Conservation (phyloP, 1,139 yeast species). For the Tardiomyces digboiensis region DNA sequence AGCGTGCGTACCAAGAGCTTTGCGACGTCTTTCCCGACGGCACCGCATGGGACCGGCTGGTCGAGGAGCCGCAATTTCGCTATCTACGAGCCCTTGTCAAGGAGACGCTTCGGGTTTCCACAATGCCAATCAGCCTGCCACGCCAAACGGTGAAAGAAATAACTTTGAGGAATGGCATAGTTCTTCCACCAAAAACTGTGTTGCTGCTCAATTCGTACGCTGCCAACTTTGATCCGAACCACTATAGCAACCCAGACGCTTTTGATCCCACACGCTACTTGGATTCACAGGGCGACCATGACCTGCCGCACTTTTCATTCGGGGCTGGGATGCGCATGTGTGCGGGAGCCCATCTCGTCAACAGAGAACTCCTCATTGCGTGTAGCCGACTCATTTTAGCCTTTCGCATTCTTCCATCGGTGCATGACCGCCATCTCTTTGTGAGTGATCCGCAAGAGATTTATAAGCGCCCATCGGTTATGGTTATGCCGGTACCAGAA, state of each 20-base stretch:
- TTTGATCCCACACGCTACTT: conserved; percentile 57
- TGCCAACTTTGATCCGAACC: conserved; percentile 52
- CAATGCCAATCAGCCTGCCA: conserved; percentile 59
- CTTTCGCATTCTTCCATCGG: conserved; percentile 36
- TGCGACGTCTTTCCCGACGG: conserved; percentile 25
- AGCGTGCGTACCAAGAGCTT: conserved; percentile 32
- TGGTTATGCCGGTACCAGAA: conserved; percentile 1
- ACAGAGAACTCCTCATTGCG: conserved; percentile 47
- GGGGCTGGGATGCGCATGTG: conserved; percentile 69
- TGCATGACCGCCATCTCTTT: conserved; percentile 18
- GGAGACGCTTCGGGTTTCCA: conserved; percentile 52
- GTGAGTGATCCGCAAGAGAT: conserved; percentile 13
- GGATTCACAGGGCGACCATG: conserved; percentile 18
- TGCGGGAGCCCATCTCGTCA: conserved; percentile 54
- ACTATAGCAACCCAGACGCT: conserved; percentile 36
- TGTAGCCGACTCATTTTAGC: conserved; percentile 32
- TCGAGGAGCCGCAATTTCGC: conserved; percentile 30
- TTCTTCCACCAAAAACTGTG: conserved; percentile 47
- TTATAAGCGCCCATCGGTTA: conserved; percentile 3
- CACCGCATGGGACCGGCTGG: conserved; percentile 41
- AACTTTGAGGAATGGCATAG: conserved; percentile 19
- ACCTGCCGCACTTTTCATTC: conserved; percentile 45
- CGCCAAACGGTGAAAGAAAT: conserved; percentile 38
- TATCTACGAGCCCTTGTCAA: conserved; percentile 49
- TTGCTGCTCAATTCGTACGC: conserved; percentile 61